Base-by-base conservation (phyloP, 2,329 filamentous ascomycete genomes). In the Thelonectria rubi region DNA sequence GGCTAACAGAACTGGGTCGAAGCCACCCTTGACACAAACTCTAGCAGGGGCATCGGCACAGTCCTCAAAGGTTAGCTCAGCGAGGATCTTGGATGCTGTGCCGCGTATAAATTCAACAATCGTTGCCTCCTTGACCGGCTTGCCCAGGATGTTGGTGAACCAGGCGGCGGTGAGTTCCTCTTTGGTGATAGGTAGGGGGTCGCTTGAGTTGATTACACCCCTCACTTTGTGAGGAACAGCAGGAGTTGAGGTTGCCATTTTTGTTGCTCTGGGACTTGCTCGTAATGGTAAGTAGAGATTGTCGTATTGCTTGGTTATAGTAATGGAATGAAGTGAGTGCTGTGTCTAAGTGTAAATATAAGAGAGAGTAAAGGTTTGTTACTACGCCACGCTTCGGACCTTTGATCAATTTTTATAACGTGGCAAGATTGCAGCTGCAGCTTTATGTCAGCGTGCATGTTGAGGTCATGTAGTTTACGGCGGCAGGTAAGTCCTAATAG, bases 161-260 rank as follows among this genome's bases (percentile, higher is more conserved):
- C 59, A 63, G 0, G 53, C n/a, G 3, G 56, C 37, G 2, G 46
- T 53, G 1, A 67, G 62, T 1, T 47, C 59, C 0, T 58, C 17
- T 0, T 18, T 15, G 3, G 53, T 55, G 3, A 67, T 10, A 1
- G 65, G 43, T 2, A 63, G 14, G 2, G 55, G 12, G 2, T 54
- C 34, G 3, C 20, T 51, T 0, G 58, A 67, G 5, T n/a, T 15
- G 12, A 67, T 49, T 2, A 18, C 34, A 2, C 40, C 20, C 20
- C 32, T 53, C 40, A 72, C 34, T 73, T 21, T 26, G 18, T 5
- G 73, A 75, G 34, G 12, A 37, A 37, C 15, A 15, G 34, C 8
- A 37, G 11, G 2, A 37, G 34, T 15, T 37, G 34, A 37, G 34
- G 34, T 15, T 15, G 34, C 12, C 34, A 37, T 37, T 37, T 3